Evolutionary conservation across 2,329 filamentous ascomycete genomes (phyloP).

Genomic region (Penicillium sp.): DNA sequence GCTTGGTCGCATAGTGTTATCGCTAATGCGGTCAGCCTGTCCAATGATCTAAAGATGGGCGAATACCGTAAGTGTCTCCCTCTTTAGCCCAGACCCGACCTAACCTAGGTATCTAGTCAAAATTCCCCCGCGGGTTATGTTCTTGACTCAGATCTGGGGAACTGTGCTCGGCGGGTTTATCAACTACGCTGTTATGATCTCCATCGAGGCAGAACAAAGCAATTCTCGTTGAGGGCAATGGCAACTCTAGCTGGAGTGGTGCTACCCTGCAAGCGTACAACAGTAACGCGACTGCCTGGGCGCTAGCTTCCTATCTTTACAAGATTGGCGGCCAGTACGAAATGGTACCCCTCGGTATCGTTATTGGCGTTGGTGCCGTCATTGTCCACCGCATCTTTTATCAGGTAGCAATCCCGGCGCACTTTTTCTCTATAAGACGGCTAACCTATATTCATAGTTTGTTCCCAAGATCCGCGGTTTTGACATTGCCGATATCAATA

Average conservation of each 20-base stretch:
- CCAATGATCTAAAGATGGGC: slow-evolving; percentile 54
- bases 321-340: slow-evolving; percentile 32
- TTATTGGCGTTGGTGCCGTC: slow-evolving; percentile 38
- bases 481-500: slow-evolving; percentile 45
- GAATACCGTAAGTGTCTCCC: slow-evolving; percentile 48
- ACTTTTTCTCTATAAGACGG: not conserved
- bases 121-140: slow-evolving; percentile 53
- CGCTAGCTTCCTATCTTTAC: slow-evolving; percentile 53
- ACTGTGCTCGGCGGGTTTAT: slow-evolving; percentile 52
- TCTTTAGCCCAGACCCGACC: not conserved
- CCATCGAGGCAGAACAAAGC: slow-evolving; percentile 47
- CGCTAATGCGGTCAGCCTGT: slow-evolving; percentile 47
- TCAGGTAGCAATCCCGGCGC: not conserved
- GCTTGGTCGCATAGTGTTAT: slow-evolving; percentile 58
- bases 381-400: slow-evolving; percentile 14
- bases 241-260: slow-evolving; percentile 49
- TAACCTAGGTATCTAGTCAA: slow-evolving; percentile 32
- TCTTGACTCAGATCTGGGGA: slow-evolving; percentile 53
- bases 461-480: slow-evolving; percentile 45
- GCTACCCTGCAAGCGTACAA: slow-evolving; percentile 45
- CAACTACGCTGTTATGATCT: slow-evolving; percentile 54
- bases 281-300: slow-evolving; percentile 38
- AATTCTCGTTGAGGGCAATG: slow-evolving; percentile 45
- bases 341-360: slow-evolving; percentile 49
- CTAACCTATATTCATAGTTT: slow-evolving; percentile 35